Base-by-base conservation (phyloP, 805 yeast species). In the Metschnikowia hibisci region DNA sequence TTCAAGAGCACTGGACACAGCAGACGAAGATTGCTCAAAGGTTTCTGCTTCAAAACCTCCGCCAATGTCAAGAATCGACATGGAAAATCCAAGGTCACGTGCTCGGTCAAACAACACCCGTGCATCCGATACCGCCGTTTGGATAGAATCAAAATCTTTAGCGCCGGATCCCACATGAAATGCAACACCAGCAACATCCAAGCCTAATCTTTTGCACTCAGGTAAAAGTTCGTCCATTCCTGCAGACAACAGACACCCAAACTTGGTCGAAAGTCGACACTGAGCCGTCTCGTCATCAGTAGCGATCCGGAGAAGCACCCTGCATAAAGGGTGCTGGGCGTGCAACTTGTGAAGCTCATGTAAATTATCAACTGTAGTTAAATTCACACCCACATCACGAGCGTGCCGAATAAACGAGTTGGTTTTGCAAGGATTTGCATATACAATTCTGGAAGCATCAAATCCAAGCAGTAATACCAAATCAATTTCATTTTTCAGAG, bases 91-190 rank as follows among this genome's bases (percentile, higher is more conserved):
- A 31, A 51, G 41, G 5, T 44, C 48, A 7, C 62, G 47, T 6
- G 81, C 95, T 44, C 64, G 57, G 42, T 82, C 83, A 57, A 90
- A 91, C 3, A 90, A 78, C 7, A 52, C 44, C 39, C 80, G 76
- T 2, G 96, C 77, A 57, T 88, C 95, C 41, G 66, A 61, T 30
- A 88, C 78, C 0, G 97, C 96, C 2, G 23, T 20, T 20, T 20
- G 23, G 4, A 20, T 20, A 8, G 23, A 20, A 6, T 20, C 23
- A 43, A 80, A 76, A 59, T 87, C 93, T 40, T 77, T 77, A 11
- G 96, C 91, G 27, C 97, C 98, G 2, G 96, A 87, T 1, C 99
- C 99, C 47, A 90, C 87, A 62, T 91, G 99, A 76, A 91, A 91
- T 4, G 96, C 89, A 28, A 90, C 90, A 41, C 99, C 99, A 12